Conservation (phyloP, 371 early-diverging fungal genomes). For the Mucor saturninus region DNA sequence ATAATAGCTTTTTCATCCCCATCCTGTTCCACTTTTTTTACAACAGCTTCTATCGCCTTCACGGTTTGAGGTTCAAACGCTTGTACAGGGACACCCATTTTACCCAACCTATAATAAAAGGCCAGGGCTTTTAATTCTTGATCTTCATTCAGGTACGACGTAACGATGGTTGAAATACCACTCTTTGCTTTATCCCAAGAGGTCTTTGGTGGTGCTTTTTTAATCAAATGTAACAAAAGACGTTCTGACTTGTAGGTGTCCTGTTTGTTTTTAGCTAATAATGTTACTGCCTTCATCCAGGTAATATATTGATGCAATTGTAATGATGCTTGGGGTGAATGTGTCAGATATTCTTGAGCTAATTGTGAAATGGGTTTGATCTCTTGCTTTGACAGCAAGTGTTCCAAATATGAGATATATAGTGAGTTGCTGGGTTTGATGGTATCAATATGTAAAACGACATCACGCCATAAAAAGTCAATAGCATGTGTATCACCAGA, state of each 20-base stretch:
- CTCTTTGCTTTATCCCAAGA: slow-evolving; percentile 16
- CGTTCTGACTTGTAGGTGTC: slow-evolving; percentile 16
- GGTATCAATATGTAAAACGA: slow-evolving; percentile 28
- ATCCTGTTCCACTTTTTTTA: slow-evolving; percentile 9
- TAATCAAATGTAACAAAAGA: slow-evolving; percentile 22
- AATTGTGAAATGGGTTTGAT: slow-evolving; percentile 3
- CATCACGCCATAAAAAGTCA: slow-evolving; percentile 48
- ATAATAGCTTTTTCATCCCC: slow-evolving; percentile 16
- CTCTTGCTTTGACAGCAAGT: slow-evolving; percentile 16
- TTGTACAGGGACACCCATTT: slow-evolving; percentile 21
- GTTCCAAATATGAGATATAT: slow-evolving; percentile 38
- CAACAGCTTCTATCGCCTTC: slow-evolving; percentile 6
- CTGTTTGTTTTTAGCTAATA: not conserved
- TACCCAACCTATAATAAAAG: slow-evolving; percentile 33
- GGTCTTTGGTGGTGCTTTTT: slow-evolving; percentile 15
- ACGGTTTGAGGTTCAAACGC: slow-evolving; percentile 14
- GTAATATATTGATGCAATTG: slow-evolving; percentile 18
- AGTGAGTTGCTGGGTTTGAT: slow-evolving; percentile 33
- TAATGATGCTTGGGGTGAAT: not conserved
- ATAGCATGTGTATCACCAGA: slow-evolving; percentile 38
- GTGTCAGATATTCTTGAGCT: not conserved
- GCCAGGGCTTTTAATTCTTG: slow-evolving; percentile 31
- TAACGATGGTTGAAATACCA: slow-evolving; percentile 21
- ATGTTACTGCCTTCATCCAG: slow-evolving; percentile 21
- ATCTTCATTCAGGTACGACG: slow-evolving; percentile 26